Evolutionary conservation across 495 filamentous ascomycete genomes (phyloP).

Genomic region (Letharia lupina): DNA sequence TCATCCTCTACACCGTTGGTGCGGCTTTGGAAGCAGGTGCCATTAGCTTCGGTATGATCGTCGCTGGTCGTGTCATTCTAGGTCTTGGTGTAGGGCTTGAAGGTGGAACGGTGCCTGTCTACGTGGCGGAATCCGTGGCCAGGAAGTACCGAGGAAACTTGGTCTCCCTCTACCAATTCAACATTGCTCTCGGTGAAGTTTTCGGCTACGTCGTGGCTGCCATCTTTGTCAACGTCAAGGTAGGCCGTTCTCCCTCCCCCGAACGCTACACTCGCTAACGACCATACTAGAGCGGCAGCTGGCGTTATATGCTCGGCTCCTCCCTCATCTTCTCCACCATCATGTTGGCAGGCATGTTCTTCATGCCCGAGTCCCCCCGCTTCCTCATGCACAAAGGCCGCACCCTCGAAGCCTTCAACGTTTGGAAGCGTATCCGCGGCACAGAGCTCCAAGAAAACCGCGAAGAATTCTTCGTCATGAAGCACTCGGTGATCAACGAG

Average conservation of each 20-base stretch:
- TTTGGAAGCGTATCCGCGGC: conserved; percentile 56
- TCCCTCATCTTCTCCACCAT: conserved; percentile 57
- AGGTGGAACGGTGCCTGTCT: conserved; percentile 46
- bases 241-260: neutral
- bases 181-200: conserved; percentile 56
- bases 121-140: conserved; percentile 40
- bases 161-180: conserved; percentile 55
- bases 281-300: conserved; percentile 37
- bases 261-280: neutral
- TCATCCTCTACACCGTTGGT: conserved; percentile 50
- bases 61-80: conserved; percentile 51
- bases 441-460: conserved; percentile 40
- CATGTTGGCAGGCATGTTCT: conserved; percentile 50
- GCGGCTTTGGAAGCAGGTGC: conserved; percentile 52
- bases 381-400: conserved; percentile 48
- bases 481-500: conserved; percentile 45
- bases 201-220: conserved; percentile 54
- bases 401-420: conserved; percentile 42
- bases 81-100: conserved; percentile 53
- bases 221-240: conserved; percentile 47
- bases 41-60: conserved; percentile 52
- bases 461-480: conserved; percentile 55
- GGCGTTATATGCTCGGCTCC: conserved; percentile 58
- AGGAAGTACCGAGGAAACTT: conserved; percentile 50
- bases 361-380: conserved; percentile 50